Evolutionary conservation across 2,329 filamentous ascomycete species (phyloP).

Genomic region (Fusarium bulbicola): DNA sequence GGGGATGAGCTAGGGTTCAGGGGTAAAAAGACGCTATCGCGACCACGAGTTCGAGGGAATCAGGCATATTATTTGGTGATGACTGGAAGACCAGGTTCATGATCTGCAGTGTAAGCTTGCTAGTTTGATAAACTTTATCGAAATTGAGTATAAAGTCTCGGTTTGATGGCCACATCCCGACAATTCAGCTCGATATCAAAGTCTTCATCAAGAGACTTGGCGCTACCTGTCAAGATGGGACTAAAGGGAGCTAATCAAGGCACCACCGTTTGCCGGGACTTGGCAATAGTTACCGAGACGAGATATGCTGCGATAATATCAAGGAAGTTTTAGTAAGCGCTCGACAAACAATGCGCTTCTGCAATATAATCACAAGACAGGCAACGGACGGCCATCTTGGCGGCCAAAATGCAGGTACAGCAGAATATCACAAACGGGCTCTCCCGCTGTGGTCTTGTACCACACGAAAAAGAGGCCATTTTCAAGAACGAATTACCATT

Average conservation of each 20-base stretch:
- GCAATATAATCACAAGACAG: conserved; percentile 2
- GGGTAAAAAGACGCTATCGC: conserved; percentile 21
- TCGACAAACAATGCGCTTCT: neutral
- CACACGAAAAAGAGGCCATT: conserved; percentile 1
- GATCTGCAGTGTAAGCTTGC: neutral
- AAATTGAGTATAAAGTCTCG: neutral
- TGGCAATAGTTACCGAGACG: neutral
- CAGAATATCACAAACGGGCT: neutral
- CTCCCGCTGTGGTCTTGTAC: conserved; percentile 5
- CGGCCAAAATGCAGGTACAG: neutral
- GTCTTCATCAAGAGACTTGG: neutral
- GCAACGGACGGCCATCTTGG: neutral
- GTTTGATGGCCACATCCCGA: neutral
- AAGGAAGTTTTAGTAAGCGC: conserved; percentile 25
- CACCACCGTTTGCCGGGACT: conserved; percentile 16
- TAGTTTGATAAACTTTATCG: conserved; percentile 9
- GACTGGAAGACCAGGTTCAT: neutral
- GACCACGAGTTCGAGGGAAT: neutral
- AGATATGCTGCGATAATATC: neutral
- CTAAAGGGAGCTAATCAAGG: conserved; percentile 14
- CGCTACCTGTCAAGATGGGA: neutral
- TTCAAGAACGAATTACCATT: neutral
- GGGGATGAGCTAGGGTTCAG: conserved; percentile 18
- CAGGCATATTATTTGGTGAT: neutral
- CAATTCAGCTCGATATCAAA: neutral